Evolutionary conservation across 805 yeast genomes (phyloP).

Genomic region (Candida anglica): DNA sequence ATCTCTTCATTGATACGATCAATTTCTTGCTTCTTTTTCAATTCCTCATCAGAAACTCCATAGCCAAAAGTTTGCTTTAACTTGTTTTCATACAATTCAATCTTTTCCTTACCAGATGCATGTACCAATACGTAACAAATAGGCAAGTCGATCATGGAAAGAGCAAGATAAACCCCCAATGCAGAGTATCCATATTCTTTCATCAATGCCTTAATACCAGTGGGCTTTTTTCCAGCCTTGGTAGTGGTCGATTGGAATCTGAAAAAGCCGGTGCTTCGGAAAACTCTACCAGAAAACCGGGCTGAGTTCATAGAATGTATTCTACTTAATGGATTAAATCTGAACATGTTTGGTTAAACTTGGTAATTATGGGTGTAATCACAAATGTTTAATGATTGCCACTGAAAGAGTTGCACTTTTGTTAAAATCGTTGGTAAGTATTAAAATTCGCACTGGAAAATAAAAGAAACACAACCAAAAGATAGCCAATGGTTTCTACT

Average conservation of each 20-base stretch:
- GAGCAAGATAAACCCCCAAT: constrained; percentile 72
- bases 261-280: background rate
- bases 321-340: constrained; percentile 9
- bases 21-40: constrained; percentile 31
- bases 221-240: constrained; percentile 24
- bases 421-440: too few species aligned
- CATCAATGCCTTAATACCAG: constrained; percentile 60
- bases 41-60: constrained; percentile 45
- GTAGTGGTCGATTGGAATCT: background rate
- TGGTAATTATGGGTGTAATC: too few species aligned
- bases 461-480: too few species aligned
- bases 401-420: too few species aligned
- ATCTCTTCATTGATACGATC: constrained; percentile 22
- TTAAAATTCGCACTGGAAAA: too few species aligned
- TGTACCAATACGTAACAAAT: constrained; percentile 80
- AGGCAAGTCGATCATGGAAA: constrained; percentile 79
- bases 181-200: constrained; percentile 92
- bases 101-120: constrained; percentile 79
- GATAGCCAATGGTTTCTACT: too few species aligned
- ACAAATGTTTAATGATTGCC: too few species aligned
- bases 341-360: constrained; percentile 10
- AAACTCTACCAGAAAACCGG: background rate
- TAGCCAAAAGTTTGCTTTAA: constrained; percentile 62
- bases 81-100: constrained; percentile 60
- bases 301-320: constrained; percentile 3